Base-by-base conservation (phyloP, 1,284 basidiomycete species). In the Heterobasidion occidentale region DNA sequence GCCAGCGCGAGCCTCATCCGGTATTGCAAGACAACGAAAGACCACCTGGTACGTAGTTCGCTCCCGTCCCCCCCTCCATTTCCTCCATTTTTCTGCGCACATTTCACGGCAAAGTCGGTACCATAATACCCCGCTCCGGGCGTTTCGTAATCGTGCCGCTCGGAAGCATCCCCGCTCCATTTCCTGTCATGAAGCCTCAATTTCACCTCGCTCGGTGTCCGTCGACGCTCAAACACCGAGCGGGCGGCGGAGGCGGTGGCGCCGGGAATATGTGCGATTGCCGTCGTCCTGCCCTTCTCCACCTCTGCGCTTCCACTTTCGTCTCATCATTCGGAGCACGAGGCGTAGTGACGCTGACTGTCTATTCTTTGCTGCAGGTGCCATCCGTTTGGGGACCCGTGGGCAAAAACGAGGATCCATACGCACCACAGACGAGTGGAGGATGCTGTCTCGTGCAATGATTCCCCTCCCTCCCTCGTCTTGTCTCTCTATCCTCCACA, bases 371-470 rank as follows among this genome's bases (percentile, higher is more conserved):
- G 36, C 52, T 47, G 57, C 61, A 92, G 87, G 84, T 93, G 51
- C 92, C 94, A 15, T 92, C 88, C 33, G 89, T 96, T 1, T 97
- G 92, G 93, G 92, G 92, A 7, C 85, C 88, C 36, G 83, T 92
- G n/a, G 81, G 83, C 59, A 89, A 86, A 68, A 80, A 82, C 52
- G 88, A 92, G 61, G 90, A 93, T 67, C 91, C 91, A 57, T 92
- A 92, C 65, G 86, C 84, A 47, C 84, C 83, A 58, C 80, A 78
- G 46, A 49, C 53, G 1, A 51, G 51, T n/a, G 54, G 54, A 38
- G 59, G 59, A 15, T 61, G 60, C 44, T 61, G 60, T 60, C 50
- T 36, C 34, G 27, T 61, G 46, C 60, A 61, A 58, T 61, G 53
- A 48, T 42, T 36, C 35, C 46, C 46, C 19, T 19, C 19, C 46